Evolutionary conservation across 1,139 yeast species (phyloP).

Genomic region (Geotrichum australiense): DNA sequence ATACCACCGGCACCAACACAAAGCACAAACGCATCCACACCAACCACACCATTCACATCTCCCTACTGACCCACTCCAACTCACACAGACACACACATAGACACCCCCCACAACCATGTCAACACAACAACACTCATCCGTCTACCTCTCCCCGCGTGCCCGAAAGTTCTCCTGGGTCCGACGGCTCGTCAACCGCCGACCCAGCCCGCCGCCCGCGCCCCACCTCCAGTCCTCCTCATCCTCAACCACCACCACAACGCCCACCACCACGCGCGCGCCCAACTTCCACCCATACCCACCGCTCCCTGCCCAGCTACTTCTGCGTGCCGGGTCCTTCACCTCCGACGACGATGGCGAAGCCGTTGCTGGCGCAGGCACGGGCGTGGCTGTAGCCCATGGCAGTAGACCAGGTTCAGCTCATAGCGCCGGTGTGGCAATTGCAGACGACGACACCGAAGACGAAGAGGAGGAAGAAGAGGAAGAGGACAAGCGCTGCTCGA

Average conservation of each 20-base stretch:
- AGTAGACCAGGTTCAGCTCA: not conserved
- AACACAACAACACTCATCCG: constrained; percentile 1
- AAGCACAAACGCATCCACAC: not conserved
- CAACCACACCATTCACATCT: not conserved
- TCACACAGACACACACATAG: not conserved
- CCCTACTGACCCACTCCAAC: not conserved
- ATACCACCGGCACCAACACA: not conserved
- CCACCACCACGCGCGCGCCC: not conserved
- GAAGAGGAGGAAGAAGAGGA: constrained; percentile 14
- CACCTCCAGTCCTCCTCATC: not conserved
- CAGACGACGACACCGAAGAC: constrained; percentile 5
- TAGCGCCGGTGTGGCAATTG: not conserved
- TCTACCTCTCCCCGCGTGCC: constrained; percentile 6
- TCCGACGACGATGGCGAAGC: not conserved
- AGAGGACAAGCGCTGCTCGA: constrained; percentile 24
- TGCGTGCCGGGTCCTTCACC: not conserved
- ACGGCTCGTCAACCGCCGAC: constrained; percentile 16
- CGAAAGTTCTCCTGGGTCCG: constrained; percentile 19
- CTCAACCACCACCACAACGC: not conserved
- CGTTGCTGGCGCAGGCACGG: constrained; percentile 5
- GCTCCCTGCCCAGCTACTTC: not conserved
- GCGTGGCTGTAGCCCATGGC: constrained; percentile 8
- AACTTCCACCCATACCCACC: not conserved
- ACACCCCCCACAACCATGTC: constrained; percentile 3
- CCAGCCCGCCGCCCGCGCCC: constrained; percentile 2